Percentiles rank a stretch among this genome's conserved stretches.
Evolutionary conservation across 805 yeast species (phyloP).

Genomic region (Candida ascalaphidarum): DNA sequence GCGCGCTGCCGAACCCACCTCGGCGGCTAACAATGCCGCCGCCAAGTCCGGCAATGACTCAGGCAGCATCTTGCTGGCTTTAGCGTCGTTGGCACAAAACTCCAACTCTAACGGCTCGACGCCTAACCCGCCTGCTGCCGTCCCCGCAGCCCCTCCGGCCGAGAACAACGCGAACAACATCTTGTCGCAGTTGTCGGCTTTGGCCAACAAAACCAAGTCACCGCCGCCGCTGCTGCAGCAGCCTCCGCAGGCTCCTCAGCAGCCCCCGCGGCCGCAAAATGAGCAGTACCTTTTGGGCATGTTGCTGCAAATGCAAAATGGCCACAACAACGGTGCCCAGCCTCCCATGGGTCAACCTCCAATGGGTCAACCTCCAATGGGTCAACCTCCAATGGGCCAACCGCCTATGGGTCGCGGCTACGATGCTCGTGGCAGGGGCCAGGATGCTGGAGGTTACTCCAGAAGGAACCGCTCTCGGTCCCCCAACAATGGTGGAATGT

Average conservation of each 20-base stretch:
- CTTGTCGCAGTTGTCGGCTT: constrained; percentile 35
- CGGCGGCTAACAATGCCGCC: constrained; percentile 2
- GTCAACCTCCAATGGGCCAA: too few relatives aligned
- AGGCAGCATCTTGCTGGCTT: constrained; percentile 58
- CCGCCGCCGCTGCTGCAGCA: constrained; percentile 7
- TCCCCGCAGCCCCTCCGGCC: constrained; percentile 12
- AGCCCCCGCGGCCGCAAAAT: constrained; percentile 5
- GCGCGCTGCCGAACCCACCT: constrained; percentile 13
- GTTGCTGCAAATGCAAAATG: constrained; percentile 43
- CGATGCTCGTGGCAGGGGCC: constrained; percentile 22
- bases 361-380: constrained; percentile 6
- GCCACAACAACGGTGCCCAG: constrained; percentile 4
- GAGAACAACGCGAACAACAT: constrained; percentile 26
- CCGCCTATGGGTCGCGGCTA: constrained; percentile 11
- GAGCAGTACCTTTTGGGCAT: constrained; percentile 39
- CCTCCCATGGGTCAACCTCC: neutral
- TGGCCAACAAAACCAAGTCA: constrained; percentile 15
- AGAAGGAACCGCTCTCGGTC: constrained; percentile 50
- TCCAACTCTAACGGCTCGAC: constrained; percentile 24
- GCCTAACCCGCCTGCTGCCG: constrained; percentile 15
- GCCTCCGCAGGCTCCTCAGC: constrained; percentile 6
- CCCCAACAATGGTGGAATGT: constrained; percentile 23
- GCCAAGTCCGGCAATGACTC: constrained; percentile 35
- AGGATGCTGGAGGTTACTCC: constrained; percentile 23
- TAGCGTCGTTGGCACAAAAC: constrained; percentile 52